Percentiles rank a stretch among this genome's conserved stretches.
Conservation (phyloP, 768 basidiomycete species). For the Auricularia sp. region DNA sequence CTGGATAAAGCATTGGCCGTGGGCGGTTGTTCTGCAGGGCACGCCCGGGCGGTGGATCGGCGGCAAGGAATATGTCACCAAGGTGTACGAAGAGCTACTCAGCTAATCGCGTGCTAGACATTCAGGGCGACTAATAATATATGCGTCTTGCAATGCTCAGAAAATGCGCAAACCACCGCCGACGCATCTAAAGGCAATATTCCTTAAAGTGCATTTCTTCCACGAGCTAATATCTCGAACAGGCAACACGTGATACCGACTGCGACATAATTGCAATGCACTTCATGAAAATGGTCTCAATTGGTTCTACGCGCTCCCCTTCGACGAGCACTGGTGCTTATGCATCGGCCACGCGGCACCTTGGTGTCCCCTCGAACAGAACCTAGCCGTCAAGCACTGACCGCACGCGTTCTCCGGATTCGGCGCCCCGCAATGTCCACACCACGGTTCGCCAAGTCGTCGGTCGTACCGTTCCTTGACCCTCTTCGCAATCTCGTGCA, state of each 20-base stretch:
- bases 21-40: neutral
- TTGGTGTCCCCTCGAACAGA: neutral
- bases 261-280: no score
- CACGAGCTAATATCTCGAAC: no score
- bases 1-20: neutral
- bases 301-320: neutral
- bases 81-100: neutral
- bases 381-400: neutral
- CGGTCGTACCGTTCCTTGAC: conserved; percentile 13
- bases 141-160: no score
- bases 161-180: no score
- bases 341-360: neutral
- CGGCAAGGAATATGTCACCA: neutral
- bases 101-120: no score
- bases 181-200: no score
- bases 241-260: no score
- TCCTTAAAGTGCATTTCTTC: no score
- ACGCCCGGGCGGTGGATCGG: neutral
- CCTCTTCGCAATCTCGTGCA: conserved; percentile 9
- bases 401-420: neutral
- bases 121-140: no score
- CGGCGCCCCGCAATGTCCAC: conserved; percentile 13
- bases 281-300: no score
- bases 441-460: conserved; percentile 7
- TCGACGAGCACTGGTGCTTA: neutral